phyloP scores from a whole-genome alignment of 1,284 basidiomycete genomes.

The Ustilago cynodontis region DNA sequence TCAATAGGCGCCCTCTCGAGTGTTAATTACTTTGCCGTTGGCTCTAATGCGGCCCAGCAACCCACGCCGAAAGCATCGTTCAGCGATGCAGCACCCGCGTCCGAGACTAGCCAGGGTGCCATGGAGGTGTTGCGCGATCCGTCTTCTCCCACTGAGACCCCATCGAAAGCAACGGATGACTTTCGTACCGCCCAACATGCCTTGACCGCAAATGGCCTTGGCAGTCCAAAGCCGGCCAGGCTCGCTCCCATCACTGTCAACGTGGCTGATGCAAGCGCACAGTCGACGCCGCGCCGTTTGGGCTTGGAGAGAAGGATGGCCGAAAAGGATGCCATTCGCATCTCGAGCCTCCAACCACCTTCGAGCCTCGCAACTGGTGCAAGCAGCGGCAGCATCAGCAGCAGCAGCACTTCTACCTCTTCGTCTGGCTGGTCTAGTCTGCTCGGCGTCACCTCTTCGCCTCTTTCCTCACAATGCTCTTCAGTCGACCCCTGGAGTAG shows the following conservation, averaged over 20 bases:
- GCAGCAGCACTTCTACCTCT: constrained; percentile 2
- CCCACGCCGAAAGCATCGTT: neutral
- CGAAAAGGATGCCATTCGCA: constrained; percentile 30
- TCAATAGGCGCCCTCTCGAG: constrained; percentile 36
- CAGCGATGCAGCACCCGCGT: neutral
- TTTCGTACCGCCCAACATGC: constrained; percentile 11
- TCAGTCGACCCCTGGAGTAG: constrained; percentile 55
- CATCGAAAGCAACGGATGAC: constrained; percentile 3
- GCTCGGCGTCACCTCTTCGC: constrained; percentile 38
- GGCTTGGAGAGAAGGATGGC: constrained; percentile 32
- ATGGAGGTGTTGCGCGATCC: constrained; percentile 37
- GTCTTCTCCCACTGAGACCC: neutral
- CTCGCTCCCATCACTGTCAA: constrained; percentile 14
- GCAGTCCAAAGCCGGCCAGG: constrained; percentile 8
- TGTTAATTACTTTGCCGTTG: constrained; percentile 42
- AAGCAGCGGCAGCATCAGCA: neutral
- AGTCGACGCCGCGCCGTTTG: constrained; percentile 24
- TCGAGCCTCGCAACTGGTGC: neutral
- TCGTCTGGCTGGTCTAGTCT: constrained; percentile 36
- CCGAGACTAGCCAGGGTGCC: constrained; percentile 11
- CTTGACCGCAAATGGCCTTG: neutral
- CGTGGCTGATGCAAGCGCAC: constrained; percentile 14
- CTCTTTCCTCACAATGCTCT: constrained; percentile 55
- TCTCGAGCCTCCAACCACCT: constrained; percentile 22
- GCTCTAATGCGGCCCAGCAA: constrained; percentile 5